Evolutionary conservation across 257 asterid species (phyloP), one percentile per base, ranked within the genome.

Genomic region (Coffea eugenioides): DNA sequence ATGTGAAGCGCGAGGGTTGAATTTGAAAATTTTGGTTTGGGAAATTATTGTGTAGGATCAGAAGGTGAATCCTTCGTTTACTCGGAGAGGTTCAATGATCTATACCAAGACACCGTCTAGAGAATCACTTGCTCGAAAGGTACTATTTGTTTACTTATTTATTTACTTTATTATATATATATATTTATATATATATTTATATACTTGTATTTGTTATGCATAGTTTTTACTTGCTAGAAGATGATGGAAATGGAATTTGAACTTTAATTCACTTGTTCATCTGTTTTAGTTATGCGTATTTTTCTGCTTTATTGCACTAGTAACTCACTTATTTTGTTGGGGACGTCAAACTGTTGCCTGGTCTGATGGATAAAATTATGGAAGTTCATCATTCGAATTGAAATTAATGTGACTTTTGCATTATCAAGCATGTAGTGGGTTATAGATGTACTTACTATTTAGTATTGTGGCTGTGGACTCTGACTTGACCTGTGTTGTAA

Each of bases 21-120:
- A 79, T 71, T 85, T 71, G 82, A 54, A 46, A 71, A 77, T 3
- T 62, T 82, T 31, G 36, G 39, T 34, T 71, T 81, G 77, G 25
- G 34, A 39, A 79, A 56, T 56, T 56, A 77, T 73, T 79, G 54
- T 69, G 56, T 76, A 96, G 99, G 98, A 92, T 84, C 91, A 83
- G 86, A 95, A 92, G 80, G 87, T 88, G 75, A 90, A 83, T 70
- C 65, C 95, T 49, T 90, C 95, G 39, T 96, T 91, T 80, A 88
- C 89, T 56, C 91, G 97, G 73, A 88, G 96, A 85, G 97, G 97
- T 77, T 92, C 98, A 31, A 85, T 96, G 97, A 83, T 87, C 82
- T 96, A 94, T 80, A 96, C 99, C 9, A 94, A 94, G 88, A 90
- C 97, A 77, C 99, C 98, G 57, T 88, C 97, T 27, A 89, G 92